A percentile compares a stretch with the other conserved stretches of the same genome.
Evolutionary conservation across 257 asterid species (phyloP).

Genomic region (Capsicum chinense): DNA sequence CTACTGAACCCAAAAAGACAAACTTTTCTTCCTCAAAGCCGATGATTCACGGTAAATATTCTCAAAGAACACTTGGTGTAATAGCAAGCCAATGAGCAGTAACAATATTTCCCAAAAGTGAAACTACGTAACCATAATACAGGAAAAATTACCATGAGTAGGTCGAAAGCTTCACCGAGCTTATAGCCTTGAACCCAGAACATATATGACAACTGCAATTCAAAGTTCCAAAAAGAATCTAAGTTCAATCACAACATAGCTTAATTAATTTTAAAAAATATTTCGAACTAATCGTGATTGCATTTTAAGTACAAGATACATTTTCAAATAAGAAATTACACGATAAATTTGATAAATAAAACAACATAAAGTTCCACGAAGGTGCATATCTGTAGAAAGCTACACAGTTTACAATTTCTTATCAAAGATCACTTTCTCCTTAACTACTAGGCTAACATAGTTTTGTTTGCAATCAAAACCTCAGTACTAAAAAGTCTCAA

Average conservation of each 20-base stretch:
- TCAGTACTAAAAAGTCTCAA: neutral
- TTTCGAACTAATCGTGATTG: neutral
- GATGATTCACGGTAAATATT: neutral
- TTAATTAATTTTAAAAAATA: neutral
- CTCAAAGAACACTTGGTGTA: neutral
- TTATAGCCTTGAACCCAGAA: conserved; percentile 87
- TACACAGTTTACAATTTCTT: neutral
- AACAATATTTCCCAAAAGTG: neutral
- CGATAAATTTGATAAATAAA: conserved; percentile 2
- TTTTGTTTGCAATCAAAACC: neutral
- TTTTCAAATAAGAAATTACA: conserved; percentile 9
- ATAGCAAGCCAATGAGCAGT: neutral
- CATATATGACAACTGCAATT: conserved; percentile 90
- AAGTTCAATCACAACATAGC: neutral
- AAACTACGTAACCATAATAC: neutral
- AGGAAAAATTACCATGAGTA: conserved; percentile 64
- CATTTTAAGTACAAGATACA: neutral
- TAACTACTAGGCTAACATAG: neutral
- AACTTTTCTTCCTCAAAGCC: neutral
- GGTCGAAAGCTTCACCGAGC: conserved; percentile 67
- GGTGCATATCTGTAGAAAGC: conserved; percentile 13
- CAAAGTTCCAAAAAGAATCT: conserved; percentile 17
- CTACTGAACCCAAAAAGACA: neutral
- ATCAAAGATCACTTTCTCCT: neutral
- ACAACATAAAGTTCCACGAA: neutral